Conservation (phyloP, 177 flowering plant species). For the Vitis hybrid region DNA sequence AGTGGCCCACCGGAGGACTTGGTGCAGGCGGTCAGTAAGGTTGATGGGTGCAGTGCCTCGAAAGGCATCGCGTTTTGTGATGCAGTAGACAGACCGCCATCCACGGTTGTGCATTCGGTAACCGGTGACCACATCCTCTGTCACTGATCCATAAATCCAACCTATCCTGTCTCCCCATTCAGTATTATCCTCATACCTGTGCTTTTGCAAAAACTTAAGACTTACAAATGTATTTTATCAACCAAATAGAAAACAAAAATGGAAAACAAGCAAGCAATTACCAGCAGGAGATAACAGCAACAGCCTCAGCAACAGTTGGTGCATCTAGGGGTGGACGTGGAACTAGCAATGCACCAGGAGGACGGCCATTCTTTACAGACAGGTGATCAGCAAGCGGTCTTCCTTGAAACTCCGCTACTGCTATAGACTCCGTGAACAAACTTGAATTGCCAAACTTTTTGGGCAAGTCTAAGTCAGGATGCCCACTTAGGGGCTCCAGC, state of each 20-base stretch:
- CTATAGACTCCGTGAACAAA: conserved; percentile 59
- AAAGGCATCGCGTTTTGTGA: conserved; percentile 74
- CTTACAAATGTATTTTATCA: not conserved
- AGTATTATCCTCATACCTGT: conserved; percentile 75
- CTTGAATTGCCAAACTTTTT: conserved; percentile 71
- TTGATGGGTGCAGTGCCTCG: conserved; percentile 79
- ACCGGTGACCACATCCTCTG: conserved; percentile 80
- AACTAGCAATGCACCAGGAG: conserved; percentile 63
- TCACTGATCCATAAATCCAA: conserved; percentile 88
- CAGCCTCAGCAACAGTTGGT: conserved; percentile 80
- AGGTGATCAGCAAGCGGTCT: conserved; percentile 82
- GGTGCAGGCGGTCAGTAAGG: conserved; percentile 73
- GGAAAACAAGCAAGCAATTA: conserved; percentile 14
- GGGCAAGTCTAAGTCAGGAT: conserved; percentile 66
- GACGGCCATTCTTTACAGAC: conserved; percentile 73
- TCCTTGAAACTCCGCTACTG: conserved; percentile 80
- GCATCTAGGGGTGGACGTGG: conserved; percentile 79
- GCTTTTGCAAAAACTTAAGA: not conserved
- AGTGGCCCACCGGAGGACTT: conserved; percentile 82
- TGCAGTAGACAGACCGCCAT: conserved; percentile 75
- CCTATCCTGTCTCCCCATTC: conserved; percentile 80
- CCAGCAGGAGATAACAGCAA: conserved; percentile 88
- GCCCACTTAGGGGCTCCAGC: conserved; percentile 41
- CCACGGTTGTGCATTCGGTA: conserved; percentile 87
- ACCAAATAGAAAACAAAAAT: not conserved